Percentiles rank a stretch among this genome's conserved stretches.
These are phyloP conservation scores for Furcasterigmium sp. DNA, from an alignment of 2,329 filamentous ascomycete genomes.

Conservation along the genomic window DNA sequence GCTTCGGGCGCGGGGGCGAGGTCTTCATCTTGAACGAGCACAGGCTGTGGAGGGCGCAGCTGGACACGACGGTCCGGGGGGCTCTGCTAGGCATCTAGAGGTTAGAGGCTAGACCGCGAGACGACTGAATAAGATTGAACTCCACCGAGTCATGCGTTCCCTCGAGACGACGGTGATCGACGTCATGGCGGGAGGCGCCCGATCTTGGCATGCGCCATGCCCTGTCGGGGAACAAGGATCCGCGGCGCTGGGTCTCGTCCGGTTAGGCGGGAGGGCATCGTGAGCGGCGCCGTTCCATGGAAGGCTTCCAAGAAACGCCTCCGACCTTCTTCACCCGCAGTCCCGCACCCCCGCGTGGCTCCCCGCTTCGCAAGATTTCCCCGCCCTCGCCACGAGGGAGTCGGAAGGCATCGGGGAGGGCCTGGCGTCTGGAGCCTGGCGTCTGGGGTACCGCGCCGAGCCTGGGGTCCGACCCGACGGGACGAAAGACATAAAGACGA, in stretches of 20 bases:
- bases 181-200: too few relatives aligned
- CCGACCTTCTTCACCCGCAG: not conserved
- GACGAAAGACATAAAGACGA: not conserved
- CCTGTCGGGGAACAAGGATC: too few relatives aligned
- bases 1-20: constrained; percentile 35
- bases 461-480: not conserved
- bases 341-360: not conserved
- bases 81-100: constrained; percentile 11
- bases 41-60: constrained; percentile 31
- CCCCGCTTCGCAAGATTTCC: not conserved
- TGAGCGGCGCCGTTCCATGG: too few relatives aligned
- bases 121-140: too few relatives aligned
- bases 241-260: too few relatives aligned
- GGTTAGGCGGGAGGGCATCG: too few relatives aligned
- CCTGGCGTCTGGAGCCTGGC: not conserved
- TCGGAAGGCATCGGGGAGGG: not conserved
- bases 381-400: not conserved
- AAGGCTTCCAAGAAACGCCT: too few relatives aligned
- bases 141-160: too few relatives aligned
- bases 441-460: too few relatives aligned
- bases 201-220: too few relatives aligned
- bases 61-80: constrained; percentile 20
- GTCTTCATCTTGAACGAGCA: constrained; percentile 43
- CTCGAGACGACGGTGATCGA: too few relatives aligned
- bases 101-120: too few relatives aligned